Base-by-base conservation (phyloP, 169 alveolate species). In the Cryptosporidium ryanae region DNA sequence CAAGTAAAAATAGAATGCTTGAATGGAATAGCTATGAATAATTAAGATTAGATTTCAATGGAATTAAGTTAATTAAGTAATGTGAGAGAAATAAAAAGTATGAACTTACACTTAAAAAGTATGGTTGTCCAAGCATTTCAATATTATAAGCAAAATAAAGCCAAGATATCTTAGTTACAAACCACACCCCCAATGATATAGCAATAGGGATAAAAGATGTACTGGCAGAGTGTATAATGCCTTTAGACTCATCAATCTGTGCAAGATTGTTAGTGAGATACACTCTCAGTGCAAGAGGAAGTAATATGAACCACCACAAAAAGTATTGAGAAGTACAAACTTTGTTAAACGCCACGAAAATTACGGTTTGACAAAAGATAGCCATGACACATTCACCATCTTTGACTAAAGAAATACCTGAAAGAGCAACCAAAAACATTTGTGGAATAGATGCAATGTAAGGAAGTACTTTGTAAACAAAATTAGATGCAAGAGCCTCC, bases 311-410 rank as follows among this genome's bases (percentile, higher is more conserved):
- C 90, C 94, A 96, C 98, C 98, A 96, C 27, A 95, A 82, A 84
- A 95, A 95, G 90, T 96, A 96, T 92, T 96, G 96, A 21, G 98
- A 97, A 12, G 99, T 97, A 64, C 96, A 93, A 4, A 97, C 99
- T 93, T 97, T 97, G 92, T 97, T 97, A 92, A 96, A 95, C 32
- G 96, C 96, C 34, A 97, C 99, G 82, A 97, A 97, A 17, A 94
- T 89, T 55, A 95, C 90, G 27, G 99, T 97, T 94, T 96, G 93
- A 12, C 91, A 84, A 50, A 94, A 70, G 48, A 92, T 64, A 1
- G 96, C 91, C 82, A 92, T 91, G 67, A 90, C 57, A 65, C 90
- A 89, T 84, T 76, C 66, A 64, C 89, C 82, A 49, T 84, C 91
- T 91, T 90, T 89, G 66, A 94, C 84, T 92, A 94, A 67, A 91